These are phyloP conservation scores for Neurospora sp. DNA, from an alignment of 495 filamentous ascomycete genomes.

Conservation along the genomic window DNA sequence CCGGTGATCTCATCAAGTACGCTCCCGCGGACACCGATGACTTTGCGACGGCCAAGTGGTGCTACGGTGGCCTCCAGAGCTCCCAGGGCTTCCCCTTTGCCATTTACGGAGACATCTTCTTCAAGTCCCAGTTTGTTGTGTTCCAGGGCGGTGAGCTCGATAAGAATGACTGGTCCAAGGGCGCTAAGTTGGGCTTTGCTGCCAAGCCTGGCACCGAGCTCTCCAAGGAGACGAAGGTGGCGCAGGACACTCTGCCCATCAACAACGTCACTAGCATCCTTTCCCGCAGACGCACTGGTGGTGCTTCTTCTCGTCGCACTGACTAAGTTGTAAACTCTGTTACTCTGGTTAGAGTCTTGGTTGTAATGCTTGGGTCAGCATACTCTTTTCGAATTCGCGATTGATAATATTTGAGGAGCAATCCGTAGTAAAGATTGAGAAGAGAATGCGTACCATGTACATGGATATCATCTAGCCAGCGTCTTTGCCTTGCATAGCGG, in stretches of 20 bases:
- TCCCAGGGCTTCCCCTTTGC: constrained; percentile 52
- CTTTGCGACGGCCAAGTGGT: constrained; percentile 34
- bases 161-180: constrained; percentile 10
- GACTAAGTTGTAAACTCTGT: background rate
- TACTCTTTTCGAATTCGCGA: background rate
- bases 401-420: background rate
- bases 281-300: background rate
- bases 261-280: background rate
- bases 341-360: background rate
- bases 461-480: background rate
- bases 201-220: constrained; percentile 21
- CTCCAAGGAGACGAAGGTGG: background rate
- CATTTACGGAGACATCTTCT: constrained; percentile 76
- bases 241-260: background rate
- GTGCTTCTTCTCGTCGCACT: background rate
- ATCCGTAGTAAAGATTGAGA: background rate
- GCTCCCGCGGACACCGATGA: constrained; percentile 33
- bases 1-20: constrained; percentile 53
- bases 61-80: constrained; percentile 59
- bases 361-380: background rate
- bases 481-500: background rate
- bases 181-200: constrained; percentile 50
- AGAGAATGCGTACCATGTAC: background rate
- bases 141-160: constrained; percentile 46
- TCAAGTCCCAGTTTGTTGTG: constrained; percentile 74